These are phyloP conservation scores for Ceratocystis destructans DNA, from an alignment of 2,329 filamentous ascomycete species.

Conservation along the genomic window DNA sequence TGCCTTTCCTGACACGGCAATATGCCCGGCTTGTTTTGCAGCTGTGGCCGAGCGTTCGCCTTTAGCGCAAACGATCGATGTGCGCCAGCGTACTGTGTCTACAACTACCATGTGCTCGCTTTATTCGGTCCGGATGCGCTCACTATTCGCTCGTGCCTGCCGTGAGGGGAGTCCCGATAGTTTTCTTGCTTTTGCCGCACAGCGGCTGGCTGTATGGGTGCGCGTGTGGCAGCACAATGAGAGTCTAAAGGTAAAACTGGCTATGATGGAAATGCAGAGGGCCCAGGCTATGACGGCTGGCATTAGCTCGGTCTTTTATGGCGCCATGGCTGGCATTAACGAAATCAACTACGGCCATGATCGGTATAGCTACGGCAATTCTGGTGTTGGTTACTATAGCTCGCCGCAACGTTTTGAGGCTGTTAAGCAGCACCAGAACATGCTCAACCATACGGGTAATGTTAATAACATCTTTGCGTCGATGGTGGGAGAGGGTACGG, in stretches of 20 bases:
- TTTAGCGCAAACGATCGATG: constrained; percentile 22
- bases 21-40: constrained; percentile 28
- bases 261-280: constrained; percentile 27
- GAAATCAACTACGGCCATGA: constrained; percentile 22
- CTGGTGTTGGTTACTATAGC: constrained; percentile 27
- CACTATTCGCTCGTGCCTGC: constrained; percentile 25
- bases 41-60: constrained; percentile 24
- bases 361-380: constrained; percentile 27
- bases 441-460: constrained; percentile 25
- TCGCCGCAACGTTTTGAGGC: constrained; percentile 27
- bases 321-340: constrained; percentile 25
- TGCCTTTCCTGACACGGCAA: constrained; percentile 21
- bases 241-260: constrained; percentile 24
- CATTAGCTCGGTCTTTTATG: constrained; percentile 26
- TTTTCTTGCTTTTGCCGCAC: constrained; percentile 24
- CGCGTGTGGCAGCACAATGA: constrained; percentile 25
- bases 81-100: constrained; percentile 23
- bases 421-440: constrained; percentile 26
- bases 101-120: constrained; percentile 26
- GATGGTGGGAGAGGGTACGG: constrained; percentile 12
- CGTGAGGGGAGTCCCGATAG: constrained; percentile 22
- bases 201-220: constrained; percentile 24
- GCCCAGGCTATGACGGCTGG: constrained; percentile 22
- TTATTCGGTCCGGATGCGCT: constrained; percentile 30
- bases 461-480: constrained; percentile 24